Base-by-base conservation (phyloP, 768 basidiomycete species). In the Lactarius evosmus region DNA sequence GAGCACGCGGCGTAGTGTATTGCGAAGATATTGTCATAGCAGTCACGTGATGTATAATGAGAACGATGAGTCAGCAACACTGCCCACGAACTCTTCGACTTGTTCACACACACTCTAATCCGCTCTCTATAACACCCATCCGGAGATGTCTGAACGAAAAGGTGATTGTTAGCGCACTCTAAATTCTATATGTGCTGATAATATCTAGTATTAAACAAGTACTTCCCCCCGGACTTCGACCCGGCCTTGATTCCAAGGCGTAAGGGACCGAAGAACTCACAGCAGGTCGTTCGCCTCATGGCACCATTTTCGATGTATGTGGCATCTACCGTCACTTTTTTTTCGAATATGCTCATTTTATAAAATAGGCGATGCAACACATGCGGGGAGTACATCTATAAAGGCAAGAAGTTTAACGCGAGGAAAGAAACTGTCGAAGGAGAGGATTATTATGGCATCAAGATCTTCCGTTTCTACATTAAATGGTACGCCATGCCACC, bases 331-430 rank as follows among this genome's bases (percentile, higher is more conserved):
- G 49, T 58, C 8, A n/a, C 27, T 40, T 27, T 0, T 2, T 49
- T 46, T 7, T 49, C 14, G 44, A 17, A n/a, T 11, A 44, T 30
- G 19, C 30, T 64, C 44, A 67, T 50, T 61, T 12, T 3, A n/a
- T 36, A 33, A 33, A 53, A 7, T 51, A 93, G 91, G 91, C 86
- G 92, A 69, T 91, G 89, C 71, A 95, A 94, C 70, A 93, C 93
- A 3, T 99, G 97, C 70, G 97, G 95, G 54, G 97, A 99, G 77
- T 99, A 98, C 71, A 91, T 99, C 60, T 96, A 98, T 77, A 98
- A 99, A 75, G 97, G 97, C 53, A 99, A 99, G 81, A 99, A 99
- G 76, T 99, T 99, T 80, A 98, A 99, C 70, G 97, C 97, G 6
- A 83, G 96, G 55, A 98, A 99, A 74, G 97, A 99, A 78, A 98